A percentile compares a stretch with the other conserved stretches of the same genome.
Evolutionary conservation across 2,329 filamentous ascomycete species (phyloP).

Genomic region (Cytospora piceae): DNA sequence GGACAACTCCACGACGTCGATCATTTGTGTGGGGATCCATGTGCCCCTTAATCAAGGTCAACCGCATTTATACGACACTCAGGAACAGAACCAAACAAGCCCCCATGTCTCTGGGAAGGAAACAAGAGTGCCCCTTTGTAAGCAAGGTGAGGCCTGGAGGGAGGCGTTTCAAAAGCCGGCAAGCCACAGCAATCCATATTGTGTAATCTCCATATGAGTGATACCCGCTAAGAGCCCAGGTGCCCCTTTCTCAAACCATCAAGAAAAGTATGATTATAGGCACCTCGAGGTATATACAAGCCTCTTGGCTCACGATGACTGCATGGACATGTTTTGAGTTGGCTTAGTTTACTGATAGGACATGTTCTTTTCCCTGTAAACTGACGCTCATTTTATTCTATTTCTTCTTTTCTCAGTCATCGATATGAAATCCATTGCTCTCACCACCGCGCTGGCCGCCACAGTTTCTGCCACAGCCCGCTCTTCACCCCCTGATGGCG

Average conservation of each 20-base stretch:
- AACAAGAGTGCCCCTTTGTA: no score
- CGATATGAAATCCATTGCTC: neutral
- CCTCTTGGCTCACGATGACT: conserved; percentile 9
- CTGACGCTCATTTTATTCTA: neutral
- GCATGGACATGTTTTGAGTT: neutral
- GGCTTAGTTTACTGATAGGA: neutral
- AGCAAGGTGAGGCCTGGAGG: neutral
- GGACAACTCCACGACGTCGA: conserved; percentile 2
- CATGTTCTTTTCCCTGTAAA: neutral
- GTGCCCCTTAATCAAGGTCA: conserved; percentile 11
- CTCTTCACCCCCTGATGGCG: conserved; percentile 10
- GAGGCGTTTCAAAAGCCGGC: neutral
- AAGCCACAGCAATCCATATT: no score
- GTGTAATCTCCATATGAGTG: no score
- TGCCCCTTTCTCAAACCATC: neutral
- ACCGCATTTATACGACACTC: neutral
- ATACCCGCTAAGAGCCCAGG: neutral
- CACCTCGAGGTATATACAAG: conserved; percentile 4
- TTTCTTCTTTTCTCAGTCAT: neutral
- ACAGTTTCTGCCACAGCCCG: conserved; percentile 3
- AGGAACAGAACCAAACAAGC: no score
- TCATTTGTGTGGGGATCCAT: conserved; percentile 1
- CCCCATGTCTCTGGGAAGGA: no score
- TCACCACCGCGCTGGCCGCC: conserved; percentile 7
- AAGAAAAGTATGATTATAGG: neutral